Percentiles rank a stretch among this genome's conserved stretches.
These are phyloP conservation scores for Amphirosellinia nigrospora DNA, from an alignment of 495 filamentous ascomycete species.

Conservation along the genomic window DNA sequence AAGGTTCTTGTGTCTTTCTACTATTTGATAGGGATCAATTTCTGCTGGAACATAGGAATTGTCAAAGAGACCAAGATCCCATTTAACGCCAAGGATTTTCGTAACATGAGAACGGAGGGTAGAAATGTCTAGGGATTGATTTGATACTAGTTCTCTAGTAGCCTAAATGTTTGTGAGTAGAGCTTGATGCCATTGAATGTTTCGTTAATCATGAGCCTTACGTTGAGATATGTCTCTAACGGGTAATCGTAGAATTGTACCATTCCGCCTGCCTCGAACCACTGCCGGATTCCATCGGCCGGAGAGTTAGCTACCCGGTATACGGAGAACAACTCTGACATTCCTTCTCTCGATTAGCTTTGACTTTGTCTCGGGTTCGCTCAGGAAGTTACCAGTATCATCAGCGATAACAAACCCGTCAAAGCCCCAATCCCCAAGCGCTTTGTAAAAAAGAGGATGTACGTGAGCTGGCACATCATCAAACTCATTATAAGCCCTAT, in stretches of 20 bases:
- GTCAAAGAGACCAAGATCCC: constrained; percentile 48
- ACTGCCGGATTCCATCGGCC: constrained; percentile 45
- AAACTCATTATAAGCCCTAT: constrained; percentile 47
- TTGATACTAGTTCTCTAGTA: constrained; percentile 43
- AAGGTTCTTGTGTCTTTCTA: constrained; percentile 36
- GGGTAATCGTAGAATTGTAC: constrained; percentile 43
- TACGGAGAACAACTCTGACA: constrained; percentile 36
- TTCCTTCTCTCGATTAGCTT: constrained; percentile 29
- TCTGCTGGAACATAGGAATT: constrained; percentile 42
- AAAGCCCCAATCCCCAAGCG: constrained; percentile 47
- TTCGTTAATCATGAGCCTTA: constrained; percentile 13
- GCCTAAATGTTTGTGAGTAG: constrained; percentile 32
- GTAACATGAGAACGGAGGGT: constrained; percentile 44
- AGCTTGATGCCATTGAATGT: constrained; percentile 8
- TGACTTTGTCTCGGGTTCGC: neutral
- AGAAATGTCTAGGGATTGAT: constrained; percentile 40
- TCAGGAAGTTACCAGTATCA: constrained; percentile 41
- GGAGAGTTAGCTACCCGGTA: constrained; percentile 42
- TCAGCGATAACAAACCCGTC: constrained; percentile 49
- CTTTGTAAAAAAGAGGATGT: constrained; percentile 44
- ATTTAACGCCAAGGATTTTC: constrained; percentile 46
- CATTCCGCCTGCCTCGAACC: constrained; percentile 48
- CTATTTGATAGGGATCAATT: constrained; percentile 40
- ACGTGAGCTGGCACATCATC: constrained; percentile 46
- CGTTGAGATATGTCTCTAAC: constrained; percentile 39